Percentiles rank a stretch among this genome's conserved stretches.
Evolutionary conservation across 148 eudicot species (phyloP).

Genomic region (Rhododendron mucronatum): DNA sequence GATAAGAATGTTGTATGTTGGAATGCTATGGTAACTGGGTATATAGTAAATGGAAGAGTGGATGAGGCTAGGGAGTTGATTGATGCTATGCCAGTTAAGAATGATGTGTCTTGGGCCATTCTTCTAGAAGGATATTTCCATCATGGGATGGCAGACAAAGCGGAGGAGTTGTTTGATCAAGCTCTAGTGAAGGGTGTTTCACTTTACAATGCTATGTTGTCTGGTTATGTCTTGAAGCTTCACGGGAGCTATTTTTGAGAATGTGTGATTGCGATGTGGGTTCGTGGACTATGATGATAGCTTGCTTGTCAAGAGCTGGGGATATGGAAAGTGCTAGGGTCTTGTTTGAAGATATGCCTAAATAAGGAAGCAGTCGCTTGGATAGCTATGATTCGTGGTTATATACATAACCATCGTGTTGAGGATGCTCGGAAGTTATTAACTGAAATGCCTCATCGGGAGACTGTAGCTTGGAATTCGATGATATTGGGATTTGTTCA

Average conservation of each 20-base stretch:
- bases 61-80: constrained; percentile 37
- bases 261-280: constrained; percentile 47
- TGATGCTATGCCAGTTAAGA: constrained; percentile 31
- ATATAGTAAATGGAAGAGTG: constrained; percentile 33
- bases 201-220: constrained; percentile 50
- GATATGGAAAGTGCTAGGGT: constrained; percentile 37
- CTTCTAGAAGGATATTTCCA: constrained; percentile 31
- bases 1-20: constrained; percentile 51
- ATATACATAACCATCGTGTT: constrained; percentile 34
- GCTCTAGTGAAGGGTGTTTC: constrained; percentile 29
- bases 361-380: constrained; percentile 50
- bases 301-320: constrained; percentile 42
- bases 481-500: constrained; percentile 51
- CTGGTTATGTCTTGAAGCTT: constrained; percentile 53
- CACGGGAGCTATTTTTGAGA: constrained; percentile 31
- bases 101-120: constrained; percentile 25
- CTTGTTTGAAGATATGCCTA: constrained; percentile 51
- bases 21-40: constrained; percentile 64
- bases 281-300: constrained; percentile 62
- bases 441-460: constrained; percentile 43
- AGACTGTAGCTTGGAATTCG: constrained; percentile 57
- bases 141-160: constrained; percentile 16
- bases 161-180: constrained; percentile 33
- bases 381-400: constrained; percentile 52
- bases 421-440: constrained; percentile 50